Percentiles rank a stretch among this genome's conserved stretches.
phyloP scores from a whole-genome alignment of 345 rosid species.

The Euphorbia lathyris region DNA sequence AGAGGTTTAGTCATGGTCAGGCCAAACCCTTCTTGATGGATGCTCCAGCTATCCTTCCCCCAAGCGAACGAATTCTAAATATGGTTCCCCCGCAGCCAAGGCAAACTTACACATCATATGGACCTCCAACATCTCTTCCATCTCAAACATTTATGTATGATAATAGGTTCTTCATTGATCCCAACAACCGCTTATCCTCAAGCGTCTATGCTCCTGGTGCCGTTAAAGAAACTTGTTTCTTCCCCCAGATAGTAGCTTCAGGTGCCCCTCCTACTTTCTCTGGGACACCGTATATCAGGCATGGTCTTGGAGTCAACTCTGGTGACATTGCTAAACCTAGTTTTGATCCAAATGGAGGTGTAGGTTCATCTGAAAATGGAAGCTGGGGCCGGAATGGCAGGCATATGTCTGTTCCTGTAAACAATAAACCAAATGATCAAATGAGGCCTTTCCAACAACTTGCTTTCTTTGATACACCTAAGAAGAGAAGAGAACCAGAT shows the following conservation, averaged over 20 bases:
- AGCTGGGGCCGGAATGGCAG: slow-evolving; percentile 9
- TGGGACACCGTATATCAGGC: slow-evolving; percentile 8
- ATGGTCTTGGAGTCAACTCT: not conserved
- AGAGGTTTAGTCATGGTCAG: slow-evolving; percentile 16
- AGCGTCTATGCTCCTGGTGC: slow-evolving; percentile 4
- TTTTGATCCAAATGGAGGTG: slow-evolving; percentile 9
- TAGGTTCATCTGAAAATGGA: slow-evolving; percentile 5
- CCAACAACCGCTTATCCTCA: slow-evolving; percentile 10
- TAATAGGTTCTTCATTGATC: slow-evolving; percentile 18
- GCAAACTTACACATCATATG: not conserved
- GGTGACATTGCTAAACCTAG: slow-evolving; percentile 11
- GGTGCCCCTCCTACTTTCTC: slow-evolving; percentile 8
- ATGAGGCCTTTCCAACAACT: slow-evolving; percentile 15
- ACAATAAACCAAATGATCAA: slow-evolving; percentile 13
- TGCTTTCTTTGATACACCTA: slow-evolving; percentile 6
- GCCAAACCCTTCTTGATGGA: slow-evolving; percentile 13
- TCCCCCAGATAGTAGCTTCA: slow-evolving; percentile 1
- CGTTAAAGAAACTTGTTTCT: slow-evolving; percentile 1
- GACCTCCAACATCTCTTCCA: not conserved
- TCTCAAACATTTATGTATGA: slow-evolving; percentile 7
- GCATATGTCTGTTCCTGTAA: slow-evolving; percentile 7
- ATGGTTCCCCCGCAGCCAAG: slow-evolving; percentile 7
- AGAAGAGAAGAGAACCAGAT: slow-evolving; percentile 22
- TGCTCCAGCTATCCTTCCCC: slow-evolving; percentile 10
- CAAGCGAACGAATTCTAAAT: slow-evolving; percentile 12